These are phyloP conservation scores for Kuraishia floccosa DNA, from an alignment of 805 yeast species.

Conservation along the genomic window DNA sequence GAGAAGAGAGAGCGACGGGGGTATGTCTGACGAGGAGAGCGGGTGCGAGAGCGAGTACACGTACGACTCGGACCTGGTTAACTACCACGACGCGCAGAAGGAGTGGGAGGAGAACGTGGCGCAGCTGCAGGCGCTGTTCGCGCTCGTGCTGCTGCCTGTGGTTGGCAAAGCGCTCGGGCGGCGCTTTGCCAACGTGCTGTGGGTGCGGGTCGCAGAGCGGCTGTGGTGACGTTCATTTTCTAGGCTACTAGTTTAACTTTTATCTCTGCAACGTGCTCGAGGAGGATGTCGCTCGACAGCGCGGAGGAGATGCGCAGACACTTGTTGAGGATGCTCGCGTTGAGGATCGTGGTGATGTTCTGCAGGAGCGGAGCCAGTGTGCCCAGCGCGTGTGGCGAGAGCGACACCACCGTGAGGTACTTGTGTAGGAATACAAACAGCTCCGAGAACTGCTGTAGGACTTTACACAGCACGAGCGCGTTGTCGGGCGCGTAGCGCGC, in stretches of 20 bases:
- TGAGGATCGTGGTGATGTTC: slow-evolving; percentile 13
- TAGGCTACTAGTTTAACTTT: not conserved
- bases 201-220: slow-evolving; percentile 16
- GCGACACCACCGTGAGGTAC: not conserved
- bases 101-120: slow-evolving; percentile 65
- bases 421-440: not conserved
- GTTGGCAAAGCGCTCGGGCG: slow-evolving; percentile 62
- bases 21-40: not conserved
- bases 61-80: slow-evolving; percentile 16
- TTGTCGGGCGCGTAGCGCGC: slow-evolving; percentile 1
- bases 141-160: slow-evolving; percentile 52
- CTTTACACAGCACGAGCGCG: slow-evolving; percentile 2
- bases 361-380: not conserved
- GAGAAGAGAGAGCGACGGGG: too few relatives aligned
- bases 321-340: slow-evolving; percentile 16
- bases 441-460: slow-evolving; percentile 2
- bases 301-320: slow-evolving; percentile 11
- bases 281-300: not conserved
- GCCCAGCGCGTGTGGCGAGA: not conserved
- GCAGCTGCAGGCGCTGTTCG: slow-evolving; percentile 47
- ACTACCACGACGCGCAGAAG: slow-evolving; percentile 34
- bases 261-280: not conserved
- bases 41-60: slow-evolving; percentile 15
- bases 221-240: not conserved
- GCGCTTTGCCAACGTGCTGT: slow-evolving; percentile 30